Evolutionary conservation across 1,139 yeast species (phyloP).

Genomic region (Sugiyamaella sp.): DNA sequence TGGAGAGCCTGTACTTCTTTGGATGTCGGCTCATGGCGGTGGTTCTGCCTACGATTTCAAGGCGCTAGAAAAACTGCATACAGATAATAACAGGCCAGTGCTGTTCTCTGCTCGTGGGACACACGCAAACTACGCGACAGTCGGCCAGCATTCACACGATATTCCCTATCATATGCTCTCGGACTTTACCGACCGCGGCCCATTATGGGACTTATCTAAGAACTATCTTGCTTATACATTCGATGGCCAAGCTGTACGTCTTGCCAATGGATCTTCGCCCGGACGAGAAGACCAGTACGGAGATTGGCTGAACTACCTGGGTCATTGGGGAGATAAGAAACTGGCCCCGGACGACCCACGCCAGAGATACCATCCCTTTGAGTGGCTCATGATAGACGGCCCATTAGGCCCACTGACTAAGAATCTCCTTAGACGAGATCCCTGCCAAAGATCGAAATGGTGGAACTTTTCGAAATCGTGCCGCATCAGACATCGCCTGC

Average conservation of each 20-base stretch:
- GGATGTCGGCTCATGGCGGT: conserved; percentile 99
- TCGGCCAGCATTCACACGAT: conserved; percentile 95
- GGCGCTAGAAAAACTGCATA: conserved; percentile 69
- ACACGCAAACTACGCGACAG: conserved; percentile 95
- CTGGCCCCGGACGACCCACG: conserved; percentile 68
- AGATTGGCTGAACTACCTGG: conserved; percentile 77
- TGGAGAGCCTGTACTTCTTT: conserved; percentile 83
- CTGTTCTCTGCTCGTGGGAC: conserved; percentile 93
- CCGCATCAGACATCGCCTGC: conserved; percentile 69
- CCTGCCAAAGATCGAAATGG: conserved; percentile 89
- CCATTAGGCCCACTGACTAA: conserved; percentile 88
- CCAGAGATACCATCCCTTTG: conserved; percentile 85
- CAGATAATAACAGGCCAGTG: conserved; percentile 58
- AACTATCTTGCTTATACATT: conserved; percentile 81
- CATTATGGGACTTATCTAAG: conserved; percentile 88
- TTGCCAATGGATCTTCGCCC: conserved; percentile 49
- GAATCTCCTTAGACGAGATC: conserved; percentile 64
- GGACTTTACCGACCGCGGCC: conserved; percentile 94
- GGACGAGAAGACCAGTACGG: conserved; percentile 68
- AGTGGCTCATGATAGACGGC: conserved; percentile 87
- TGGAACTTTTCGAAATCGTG: conserved; percentile 77
- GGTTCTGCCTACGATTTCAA: conserved; percentile 85
- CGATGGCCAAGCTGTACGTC: conserved; percentile 55
- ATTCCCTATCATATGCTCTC: conserved; percentile 86
- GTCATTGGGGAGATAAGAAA: conserved; percentile 90